Evolutionary conservation across 345 rosid genomes (phyloP).

Genomic region (Melaleuca quinquenervia): DNA sequence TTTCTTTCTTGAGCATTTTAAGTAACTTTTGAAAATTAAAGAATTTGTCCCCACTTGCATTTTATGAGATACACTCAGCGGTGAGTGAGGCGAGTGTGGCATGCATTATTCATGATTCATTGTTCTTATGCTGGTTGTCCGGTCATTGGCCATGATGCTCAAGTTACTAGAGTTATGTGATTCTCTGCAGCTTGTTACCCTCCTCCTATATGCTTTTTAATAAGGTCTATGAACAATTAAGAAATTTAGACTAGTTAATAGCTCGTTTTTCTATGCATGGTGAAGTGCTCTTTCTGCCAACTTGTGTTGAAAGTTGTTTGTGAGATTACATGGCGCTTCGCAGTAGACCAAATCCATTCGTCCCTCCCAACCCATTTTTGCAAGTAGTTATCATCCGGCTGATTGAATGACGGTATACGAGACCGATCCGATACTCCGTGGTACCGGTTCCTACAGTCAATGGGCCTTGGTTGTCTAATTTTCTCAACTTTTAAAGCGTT

Average conservation of each 20-base stretch:
- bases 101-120: not conserved
- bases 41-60: not conserved
- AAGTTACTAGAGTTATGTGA: not conserved
- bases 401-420: not conserved
- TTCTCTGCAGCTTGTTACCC: not conserved
- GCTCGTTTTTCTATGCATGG: not conserved
- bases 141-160: not conserved
- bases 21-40: not conserved
- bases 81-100: not conserved
- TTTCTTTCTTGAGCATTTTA: not conserved
- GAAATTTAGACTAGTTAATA: not conserved
- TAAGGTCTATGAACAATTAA: not conserved
- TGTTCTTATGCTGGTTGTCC: not conserved
- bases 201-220: not conserved
- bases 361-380: not conserved
- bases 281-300: not conserved
- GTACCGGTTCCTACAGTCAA: not conserved
- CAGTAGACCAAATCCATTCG: not conserved
- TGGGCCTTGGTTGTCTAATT: not conserved
- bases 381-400: not conserved
- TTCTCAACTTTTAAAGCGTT: not conserved
- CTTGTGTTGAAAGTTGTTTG: not conserved
- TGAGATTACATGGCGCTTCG: not conserved
- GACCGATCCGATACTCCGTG: not conserved
- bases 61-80: not conserved